Evolutionary conservation across 129 eudicot genomes (phyloP).

Genomic region (Rutidosis leptorrhynchoides): DNA sequence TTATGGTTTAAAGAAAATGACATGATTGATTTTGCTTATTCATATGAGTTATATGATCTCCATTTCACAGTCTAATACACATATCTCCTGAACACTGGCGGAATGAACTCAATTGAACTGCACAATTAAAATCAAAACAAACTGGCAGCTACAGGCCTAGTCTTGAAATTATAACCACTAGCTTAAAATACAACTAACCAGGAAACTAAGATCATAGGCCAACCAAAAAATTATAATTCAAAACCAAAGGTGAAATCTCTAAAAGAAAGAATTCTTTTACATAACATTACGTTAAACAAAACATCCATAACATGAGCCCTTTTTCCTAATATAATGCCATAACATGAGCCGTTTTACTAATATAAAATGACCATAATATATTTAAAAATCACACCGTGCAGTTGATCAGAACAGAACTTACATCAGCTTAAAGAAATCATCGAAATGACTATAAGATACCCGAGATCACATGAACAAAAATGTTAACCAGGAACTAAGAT

Average conservation of each 20-base stretch:
- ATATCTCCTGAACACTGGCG: background rate
- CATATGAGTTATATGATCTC: conserved; percentile 18
- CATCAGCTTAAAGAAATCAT: background rate
- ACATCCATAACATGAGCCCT: background rate
- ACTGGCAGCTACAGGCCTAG: conserved; percentile 10
- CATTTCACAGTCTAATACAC: conserved; percentile 14
- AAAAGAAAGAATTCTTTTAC: background rate
- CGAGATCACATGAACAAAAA: conserved; percentile 19
- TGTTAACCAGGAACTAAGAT: conserved; percentile 7
- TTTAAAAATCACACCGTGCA: background rate
- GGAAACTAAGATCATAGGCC: background rate
- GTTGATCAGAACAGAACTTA: background rate
- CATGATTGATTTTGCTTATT: background rate
- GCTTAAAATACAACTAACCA: background rate
- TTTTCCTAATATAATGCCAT: too few relatives aligned
- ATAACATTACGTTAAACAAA: background rate
- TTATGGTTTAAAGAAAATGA: background rate
- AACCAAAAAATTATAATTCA: background rate
- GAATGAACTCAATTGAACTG: conserved; percentile 12
- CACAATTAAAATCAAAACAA: conserved; percentile 2
- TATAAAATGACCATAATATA: background rate
- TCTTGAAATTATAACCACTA: conserved; percentile 1
- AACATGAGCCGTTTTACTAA: background rate
- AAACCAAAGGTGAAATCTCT: background rate
- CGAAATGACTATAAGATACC: conserved; percentile 11